phyloP scores from a whole-genome alignment of 1,139 yeast genomes.

The Tardiomyces depauwii region DNA sequence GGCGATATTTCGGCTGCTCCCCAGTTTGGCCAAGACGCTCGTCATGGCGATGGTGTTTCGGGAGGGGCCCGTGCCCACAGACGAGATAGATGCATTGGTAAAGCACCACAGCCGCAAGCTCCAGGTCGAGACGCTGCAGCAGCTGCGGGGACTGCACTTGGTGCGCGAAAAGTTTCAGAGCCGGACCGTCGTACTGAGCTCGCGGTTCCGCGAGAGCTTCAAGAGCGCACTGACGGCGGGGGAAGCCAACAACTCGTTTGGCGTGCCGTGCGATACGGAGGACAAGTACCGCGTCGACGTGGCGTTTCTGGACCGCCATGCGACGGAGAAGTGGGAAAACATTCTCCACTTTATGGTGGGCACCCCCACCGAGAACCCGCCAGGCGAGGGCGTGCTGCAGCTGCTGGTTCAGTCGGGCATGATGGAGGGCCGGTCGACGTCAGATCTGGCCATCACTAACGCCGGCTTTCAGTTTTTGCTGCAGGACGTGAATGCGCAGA shows the following conservation, averaged over 20 bases:
- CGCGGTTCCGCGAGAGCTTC: slow-evolving; percentile 64
- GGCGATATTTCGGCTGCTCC: slow-evolving; percentile 78
- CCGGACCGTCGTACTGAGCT: slow-evolving; percentile 49
- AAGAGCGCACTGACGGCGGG: slow-evolving; percentile 81
- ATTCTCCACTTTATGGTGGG: slow-evolving; percentile 98
- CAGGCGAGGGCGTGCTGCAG: slow-evolving; percentile 32
- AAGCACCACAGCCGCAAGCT: slow-evolving; percentile 36
- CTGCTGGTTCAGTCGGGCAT: slow-evolving; percentile 56
- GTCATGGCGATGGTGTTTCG: slow-evolving; percentile 81
- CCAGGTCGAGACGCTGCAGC: slow-evolving; percentile 69
- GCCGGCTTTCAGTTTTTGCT: slow-evolving; percentile 87
- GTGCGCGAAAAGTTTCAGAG: slow-evolving; percentile 54
- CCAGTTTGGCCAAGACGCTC: slow-evolving; percentile 80
- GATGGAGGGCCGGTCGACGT: slow-evolving; percentile 52
- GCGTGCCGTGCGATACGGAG: slow-evolving; percentile 39
- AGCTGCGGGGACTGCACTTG: slow-evolving; percentile 65
- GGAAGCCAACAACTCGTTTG: slow-evolving; percentile 38
- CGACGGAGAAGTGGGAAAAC: slow-evolving; percentile 85
- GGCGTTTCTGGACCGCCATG: slow-evolving; percentile 64
- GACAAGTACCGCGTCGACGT: slow-evolving; percentile 46
- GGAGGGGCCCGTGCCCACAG: slow-evolving; percentile 57
- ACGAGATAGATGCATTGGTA: slow-evolving; percentile 69
- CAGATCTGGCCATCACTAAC: slow-evolving; percentile 63
- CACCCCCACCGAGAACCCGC: slow-evolving; percentile 52
- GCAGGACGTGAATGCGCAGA: slow-evolving; percentile 89